A percentile compares a stretch with the other conserved stretches of the same genome.
Conservation (phyloP, 192 early-diverging fungal genomes). For the Backusella tuberculispora region DNA sequence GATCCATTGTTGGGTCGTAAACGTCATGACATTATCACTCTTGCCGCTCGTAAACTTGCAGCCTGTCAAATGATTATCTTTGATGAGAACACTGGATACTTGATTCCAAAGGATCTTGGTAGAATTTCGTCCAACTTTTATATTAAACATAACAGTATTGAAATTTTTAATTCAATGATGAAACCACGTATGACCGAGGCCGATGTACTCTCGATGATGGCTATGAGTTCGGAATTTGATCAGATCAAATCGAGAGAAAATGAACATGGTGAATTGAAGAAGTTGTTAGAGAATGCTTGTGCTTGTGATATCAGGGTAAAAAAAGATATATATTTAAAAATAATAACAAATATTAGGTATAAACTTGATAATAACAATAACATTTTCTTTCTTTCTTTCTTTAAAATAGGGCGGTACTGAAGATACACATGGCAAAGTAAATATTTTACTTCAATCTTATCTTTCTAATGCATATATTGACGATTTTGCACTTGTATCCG, state of each 20-base stretch:
- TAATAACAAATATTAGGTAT: neutral
- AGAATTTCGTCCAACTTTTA: slow-evolving; percentile 94
- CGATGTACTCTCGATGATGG: slow-evolving; percentile 88
- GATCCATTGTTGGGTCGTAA: slow-evolving; percentile 82
- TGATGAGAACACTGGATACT: slow-evolving; percentile 78
- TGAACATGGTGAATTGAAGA: slow-evolving; percentile 82
- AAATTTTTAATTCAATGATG: slow-evolving; percentile 85
- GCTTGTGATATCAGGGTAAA: slow-evolving; percentile 85
- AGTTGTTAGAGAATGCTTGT: slow-evolving; percentile 68
- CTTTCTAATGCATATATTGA: slow-evolving; percentile 81
- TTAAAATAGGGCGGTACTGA: slow-evolving; percentile 81
- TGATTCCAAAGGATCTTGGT: slow-evolving; percentile 91
- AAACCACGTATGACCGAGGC: slow-evolving; percentile 91
- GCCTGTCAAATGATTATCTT: slow-evolving; percentile 95
- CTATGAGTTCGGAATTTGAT: slow-evolving; percentile 91
- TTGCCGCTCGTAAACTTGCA: slow-evolving; percentile 74
- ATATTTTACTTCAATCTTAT: slow-evolving; percentile 89
- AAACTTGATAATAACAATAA: neutral
- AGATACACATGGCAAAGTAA: slow-evolving; percentile 88
- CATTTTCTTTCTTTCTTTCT: no score
- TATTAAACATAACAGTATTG: slow-evolving; percentile 85
- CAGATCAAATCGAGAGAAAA: slow-evolving; percentile 90
- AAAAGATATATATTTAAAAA: neutral
- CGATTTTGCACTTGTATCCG: slow-evolving; percentile 95
- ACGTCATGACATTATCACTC: slow-evolving; percentile 79